Base-by-base conservation (phyloP, 169 alveolate genomes). In the Cryptosporidium viatorum region DNA sequence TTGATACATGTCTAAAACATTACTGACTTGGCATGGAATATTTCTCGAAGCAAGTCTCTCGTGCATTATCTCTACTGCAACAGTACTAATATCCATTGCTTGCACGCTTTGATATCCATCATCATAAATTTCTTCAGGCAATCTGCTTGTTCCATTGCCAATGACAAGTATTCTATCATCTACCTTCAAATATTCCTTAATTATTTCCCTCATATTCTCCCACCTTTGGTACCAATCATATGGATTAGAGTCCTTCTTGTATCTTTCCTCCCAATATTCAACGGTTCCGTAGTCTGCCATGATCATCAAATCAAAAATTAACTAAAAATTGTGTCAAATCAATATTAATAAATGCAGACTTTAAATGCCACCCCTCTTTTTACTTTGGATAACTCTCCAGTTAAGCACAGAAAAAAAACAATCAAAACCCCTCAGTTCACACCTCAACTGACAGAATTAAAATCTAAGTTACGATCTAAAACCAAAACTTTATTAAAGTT, bases 201-300 rank as follows among this genome's bases (percentile, higher is more conserved):
- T 84, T 33, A 95, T 74, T 58, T 95, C 97, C 91, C 94, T 96
- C 84, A 97, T 85, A 5, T 96, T 97, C 33, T 94, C 93, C 85
- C 94, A 96, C 84, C 97, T 92, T 92, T 97, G 95, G 86, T 95
- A 97, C 98, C 99, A 97, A 87, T 97, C 99, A 87, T 96, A 96
- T 16, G 98, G 98, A 65, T 96, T 97, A 35, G 97, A 94, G 48
- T 96, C 97, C 95, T 95, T 94, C 89, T 94, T 94, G 93, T 97
- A 97, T 71, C 99, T 91, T 91, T 97, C 98, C 70, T 97, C 98
- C 99, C 99, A 96, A 75, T 93, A 94, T 62, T 95, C 98, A 21
- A 80, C 58, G 55, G 93, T 93, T 29, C 97, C 97, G 87, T 93
- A 96, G 92, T 95, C 93, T 18, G 93, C 93, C 96, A 94, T 93